phyloP scores from a whole-genome alignment of 805 yeast species.

The Lipomyces mesembrius region DNA sequence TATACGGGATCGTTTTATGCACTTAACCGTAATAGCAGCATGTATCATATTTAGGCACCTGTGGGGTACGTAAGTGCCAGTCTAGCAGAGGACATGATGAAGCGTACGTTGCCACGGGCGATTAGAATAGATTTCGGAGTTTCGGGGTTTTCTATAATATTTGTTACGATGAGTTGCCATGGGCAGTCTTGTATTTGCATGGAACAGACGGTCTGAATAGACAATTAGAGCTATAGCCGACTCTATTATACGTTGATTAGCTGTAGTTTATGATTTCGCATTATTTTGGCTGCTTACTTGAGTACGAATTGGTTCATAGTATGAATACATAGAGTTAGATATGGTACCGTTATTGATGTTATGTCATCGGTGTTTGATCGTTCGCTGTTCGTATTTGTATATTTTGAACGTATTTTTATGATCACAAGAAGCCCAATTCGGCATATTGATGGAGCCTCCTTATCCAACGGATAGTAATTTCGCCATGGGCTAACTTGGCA shows the following conservation, averaged over 20 bases:
- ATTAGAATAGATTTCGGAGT: not conserved
- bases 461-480: not conserved
- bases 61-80: no score
- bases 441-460: not conserved
- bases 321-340: not conserved
- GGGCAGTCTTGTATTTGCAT: not conserved
- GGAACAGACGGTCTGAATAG: not conserved
- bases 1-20: constrained; percentile 36
- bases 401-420: not conserved
- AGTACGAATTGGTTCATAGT: not conserved
- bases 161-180: not conserved
- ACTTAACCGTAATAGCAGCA: constrained; percentile 22
- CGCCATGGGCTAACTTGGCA: not conserved
- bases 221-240: not conserved
- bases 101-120: not conserved
- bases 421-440: not conserved
- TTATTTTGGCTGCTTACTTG: not conserved
- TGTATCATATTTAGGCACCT: constrained; percentile 13
- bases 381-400: not conserved
- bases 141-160: not conserved
- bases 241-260: not conserved
- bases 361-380: not conserved
- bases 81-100: not conserved
- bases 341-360: not conserved
- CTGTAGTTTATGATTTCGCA: not conserved